Percentiles rank a stretch among this genome's conserved stretches.
Conservation (phyloP, 148 eudicot species). For the Agrostemma githago region DNA sequence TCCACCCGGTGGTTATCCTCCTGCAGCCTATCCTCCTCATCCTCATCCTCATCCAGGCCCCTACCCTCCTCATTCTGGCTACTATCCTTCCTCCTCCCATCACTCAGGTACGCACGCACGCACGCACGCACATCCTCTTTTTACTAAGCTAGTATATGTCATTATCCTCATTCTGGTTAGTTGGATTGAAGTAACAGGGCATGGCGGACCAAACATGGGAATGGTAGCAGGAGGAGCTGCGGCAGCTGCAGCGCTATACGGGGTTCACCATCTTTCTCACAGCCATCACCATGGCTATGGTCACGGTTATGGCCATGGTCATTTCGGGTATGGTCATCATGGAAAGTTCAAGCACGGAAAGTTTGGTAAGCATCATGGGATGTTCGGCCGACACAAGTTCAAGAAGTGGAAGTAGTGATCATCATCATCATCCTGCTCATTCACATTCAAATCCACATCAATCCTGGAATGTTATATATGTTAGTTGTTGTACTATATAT, state of each 20-base stretch:
- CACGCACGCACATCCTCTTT: too few species aligned
- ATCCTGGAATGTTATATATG: background rate
- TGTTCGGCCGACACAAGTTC: conserved; percentile 20
- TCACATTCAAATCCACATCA: background rate
- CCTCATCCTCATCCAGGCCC: conserved; percentile 35
- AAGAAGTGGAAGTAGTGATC: conserved; percentile 25
- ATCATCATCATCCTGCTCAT: background rate
- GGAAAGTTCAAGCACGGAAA: conserved; percentile 29
- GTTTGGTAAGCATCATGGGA: conserved; percentile 23
- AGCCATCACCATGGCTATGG: conserved; percentile 35
- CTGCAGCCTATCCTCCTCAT: conserved; percentile 27
- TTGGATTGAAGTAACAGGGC: conserved; percentile 7
- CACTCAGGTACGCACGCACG: conserved; percentile 37
- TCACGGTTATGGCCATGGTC: conserved; percentile 23
- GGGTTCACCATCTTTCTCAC: conserved; percentile 46
- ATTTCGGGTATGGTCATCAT: conserved; percentile 27
- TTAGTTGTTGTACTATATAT: background rate
- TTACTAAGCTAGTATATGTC: too few species aligned
- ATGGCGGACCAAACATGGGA: conserved; percentile 33
- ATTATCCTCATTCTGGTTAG: background rate
- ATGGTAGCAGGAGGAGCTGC: conserved; percentile 63
- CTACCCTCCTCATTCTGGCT: conserved; percentile 43
- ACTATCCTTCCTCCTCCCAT: conserved; percentile 41
- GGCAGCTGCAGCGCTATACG: conserved; percentile 50
- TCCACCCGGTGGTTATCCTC: conserved; percentile 27